phyloP scores from a whole-genome alignment of 2,329 filamentous ascomycete species.

The Davidsoniella australis region DNA sequence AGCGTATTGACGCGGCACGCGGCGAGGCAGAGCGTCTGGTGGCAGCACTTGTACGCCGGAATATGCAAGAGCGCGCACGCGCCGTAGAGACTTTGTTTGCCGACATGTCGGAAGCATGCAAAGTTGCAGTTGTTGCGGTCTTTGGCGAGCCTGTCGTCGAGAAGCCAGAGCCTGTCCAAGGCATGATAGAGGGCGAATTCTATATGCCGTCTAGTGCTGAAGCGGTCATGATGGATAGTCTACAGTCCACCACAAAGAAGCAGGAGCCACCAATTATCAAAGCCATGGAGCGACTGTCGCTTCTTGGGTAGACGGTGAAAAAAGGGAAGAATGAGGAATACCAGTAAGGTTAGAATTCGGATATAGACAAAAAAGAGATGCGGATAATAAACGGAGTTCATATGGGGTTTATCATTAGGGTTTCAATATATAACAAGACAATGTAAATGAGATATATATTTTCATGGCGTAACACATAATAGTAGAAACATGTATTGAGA shows the following conservation, averaged over 20 bases:
- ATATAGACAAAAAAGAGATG: not conserved
- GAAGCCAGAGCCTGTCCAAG: conserved; percentile 14
- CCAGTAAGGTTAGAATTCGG: not conserved
- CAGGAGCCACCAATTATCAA: conserved; percentile 33
- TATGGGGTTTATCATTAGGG: too few relatives aligned
- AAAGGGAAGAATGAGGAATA: not conserved
- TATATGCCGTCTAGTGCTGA: conserved; percentile 30
- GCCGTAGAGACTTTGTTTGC: conserved; percentile 58
- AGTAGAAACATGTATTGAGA: not conserved
- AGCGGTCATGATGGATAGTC: conserved; percentile 33
- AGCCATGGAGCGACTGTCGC: conserved; percentile 30
- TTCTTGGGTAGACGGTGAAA: conserved; percentile 20
- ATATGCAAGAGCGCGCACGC: conserved; percentile 74
- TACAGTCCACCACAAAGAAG: conserved; percentile 28
- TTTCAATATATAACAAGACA: too few relatives aligned
- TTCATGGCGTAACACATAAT: not conserved
- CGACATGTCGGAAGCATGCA: conserved; percentile 58
- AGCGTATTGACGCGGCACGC: conserved; percentile 57
- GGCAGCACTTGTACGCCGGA: conserved; percentile 57
- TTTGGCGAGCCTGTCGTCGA: conserved; percentile 26
- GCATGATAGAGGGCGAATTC: conserved; percentile 13
- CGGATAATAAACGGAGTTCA: too few relatives aligned
- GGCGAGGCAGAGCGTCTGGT: conserved; percentile 60
- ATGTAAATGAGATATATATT: too few relatives aligned
- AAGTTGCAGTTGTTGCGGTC: conserved; percentile 50